A percentile compares a stretch with the other conserved stretches of the same genome.
Conservation (phyloP, 768 basidiomycete species). For the Boletus rex-veris region DNA sequence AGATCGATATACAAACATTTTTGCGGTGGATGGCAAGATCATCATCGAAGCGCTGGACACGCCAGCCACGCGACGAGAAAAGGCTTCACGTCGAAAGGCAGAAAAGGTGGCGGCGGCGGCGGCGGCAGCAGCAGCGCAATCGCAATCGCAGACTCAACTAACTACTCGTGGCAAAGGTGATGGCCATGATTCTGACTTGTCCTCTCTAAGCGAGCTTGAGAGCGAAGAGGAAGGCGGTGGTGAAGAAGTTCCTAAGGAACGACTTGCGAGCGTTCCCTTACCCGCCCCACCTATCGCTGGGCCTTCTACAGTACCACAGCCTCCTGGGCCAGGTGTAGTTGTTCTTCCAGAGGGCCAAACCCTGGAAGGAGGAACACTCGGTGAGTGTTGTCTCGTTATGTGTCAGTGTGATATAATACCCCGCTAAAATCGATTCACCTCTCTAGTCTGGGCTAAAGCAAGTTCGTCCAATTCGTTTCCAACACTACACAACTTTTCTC, state of each 20-base stretch:
- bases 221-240: slow-evolving; percentile 25
- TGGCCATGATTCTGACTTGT: slow-evolving; percentile 40
- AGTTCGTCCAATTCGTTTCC: slow-evolving; percentile 36
- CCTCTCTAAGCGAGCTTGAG: slow-evolving; percentile 45
- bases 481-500: not conserved
- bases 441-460: slow-evolving; percentile 80
- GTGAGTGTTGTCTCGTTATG: slow-evolving; percentile 36
- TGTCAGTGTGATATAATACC: not conserved
- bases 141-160: not conserved
- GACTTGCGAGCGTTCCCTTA: not conserved
- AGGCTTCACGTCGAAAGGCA: slow-evolving; percentile 46
- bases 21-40: slow-evolving; percentile 44
- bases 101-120: slow-evolving; percentile 27
- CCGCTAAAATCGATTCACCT: not conserved
- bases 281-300: slow-evolving; percentile 7
- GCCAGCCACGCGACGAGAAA: slow-evolving; percentile 61
- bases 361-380: slow-evolving; percentile 59
- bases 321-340: slow-evolving; percentile 31
- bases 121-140: too few relatives aligned
- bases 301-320: slow-evolving; percentile 7
- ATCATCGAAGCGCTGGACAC: slow-evolving; percentile 74
- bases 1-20: slow-evolving; percentile 30
- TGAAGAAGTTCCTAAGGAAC: slow-evolving; percentile 6
- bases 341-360: slow-evolving; percentile 33
- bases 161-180: slow-evolving; percentile 7